Evolutionary conservation across 2,329 filamentous ascomycete genomes (phyloP).

Genomic region (Scedosporium boydii): DNA sequence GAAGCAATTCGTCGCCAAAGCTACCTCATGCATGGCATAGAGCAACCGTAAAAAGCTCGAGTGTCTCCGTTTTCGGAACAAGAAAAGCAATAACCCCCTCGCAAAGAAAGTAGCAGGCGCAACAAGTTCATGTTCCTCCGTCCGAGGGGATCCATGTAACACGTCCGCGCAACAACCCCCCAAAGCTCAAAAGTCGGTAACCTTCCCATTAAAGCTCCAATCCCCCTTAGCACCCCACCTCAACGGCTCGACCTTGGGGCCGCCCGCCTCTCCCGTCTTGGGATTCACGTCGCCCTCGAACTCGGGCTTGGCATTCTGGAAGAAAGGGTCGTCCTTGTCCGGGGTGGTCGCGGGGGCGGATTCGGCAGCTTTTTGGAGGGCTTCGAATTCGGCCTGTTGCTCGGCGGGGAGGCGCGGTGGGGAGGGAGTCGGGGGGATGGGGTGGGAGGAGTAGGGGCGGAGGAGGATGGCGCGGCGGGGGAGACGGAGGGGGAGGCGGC

Average conservation of each 20-base stretch:
- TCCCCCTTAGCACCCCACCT: constrained; percentile 68
- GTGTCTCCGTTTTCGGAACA: too few relatives aligned
- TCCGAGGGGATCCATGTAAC: too few relatives aligned
- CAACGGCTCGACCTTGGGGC: constrained; percentile 93
- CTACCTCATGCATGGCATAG: too few relatives aligned
- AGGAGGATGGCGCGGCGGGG: constrained; percentile 9
- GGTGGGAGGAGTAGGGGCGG: constrained; percentile 28
- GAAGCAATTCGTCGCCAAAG: too few relatives aligned
- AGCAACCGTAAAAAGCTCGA: too few relatives aligned
- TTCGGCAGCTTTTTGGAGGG: constrained; percentile 59
- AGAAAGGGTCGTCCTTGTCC: constrained; percentile 57
- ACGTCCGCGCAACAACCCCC: not conserved
- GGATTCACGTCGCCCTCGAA: constrained; percentile 91
- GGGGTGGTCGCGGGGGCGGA: constrained; percentile 36
- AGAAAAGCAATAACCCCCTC: too few relatives aligned
- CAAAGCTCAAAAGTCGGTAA: constrained; percentile 67
- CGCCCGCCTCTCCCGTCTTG: constrained; percentile 88
- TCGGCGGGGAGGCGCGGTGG: constrained; percentile 81
- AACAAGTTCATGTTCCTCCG: not conserved
- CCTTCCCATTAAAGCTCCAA: constrained; percentile 92
- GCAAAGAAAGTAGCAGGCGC: too few relatives aligned
- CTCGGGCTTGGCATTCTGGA: constrained; percentile 73
- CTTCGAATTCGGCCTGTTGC: constrained; percentile 85
- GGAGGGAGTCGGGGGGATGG: constrained; percentile 45
- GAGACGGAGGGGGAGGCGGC: constrained; percentile 13